Conservation (phyloP, 768 basidiomycete species). For the Phaeotremella skinneri region DNA sequence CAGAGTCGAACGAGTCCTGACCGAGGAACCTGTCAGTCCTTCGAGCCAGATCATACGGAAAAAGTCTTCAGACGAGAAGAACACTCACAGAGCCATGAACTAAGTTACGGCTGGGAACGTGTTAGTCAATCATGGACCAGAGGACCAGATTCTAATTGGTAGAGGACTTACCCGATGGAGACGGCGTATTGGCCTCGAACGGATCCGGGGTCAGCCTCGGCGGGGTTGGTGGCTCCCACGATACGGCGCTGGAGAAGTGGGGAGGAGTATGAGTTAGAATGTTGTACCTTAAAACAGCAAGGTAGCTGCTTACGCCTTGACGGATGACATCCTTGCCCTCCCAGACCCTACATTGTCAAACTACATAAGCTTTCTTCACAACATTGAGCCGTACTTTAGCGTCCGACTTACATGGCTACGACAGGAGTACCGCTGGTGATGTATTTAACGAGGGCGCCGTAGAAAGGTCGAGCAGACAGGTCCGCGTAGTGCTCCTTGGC, state of each 20-base stretch:
- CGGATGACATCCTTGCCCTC: constrained; percentile 48
- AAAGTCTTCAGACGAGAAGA: background rate
- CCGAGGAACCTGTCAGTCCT: constrained; percentile 5
- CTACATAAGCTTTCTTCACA: too few relatives aligned
- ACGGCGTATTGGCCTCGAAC: constrained; percentile 47
- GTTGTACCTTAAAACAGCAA: background rate
- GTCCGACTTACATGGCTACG: constrained; percentile 48
- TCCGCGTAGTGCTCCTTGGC: constrained; percentile 34
- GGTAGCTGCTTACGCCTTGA: constrained; percentile 37
- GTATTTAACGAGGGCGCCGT: constrained; percentile 45
- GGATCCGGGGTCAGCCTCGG: constrained; percentile 44
- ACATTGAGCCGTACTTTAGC: too few relatives aligned
- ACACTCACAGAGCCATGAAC: constrained; percentile 42
- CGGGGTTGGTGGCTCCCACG: constrained; percentile 47
- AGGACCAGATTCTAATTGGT: background rate
- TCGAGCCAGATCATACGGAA: background rate
- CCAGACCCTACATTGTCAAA: constrained; percentile 46
- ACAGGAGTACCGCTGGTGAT: constrained; percentile 48
- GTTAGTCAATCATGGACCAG: background rate
- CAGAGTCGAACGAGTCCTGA: constrained; percentile 46
- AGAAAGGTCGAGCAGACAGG: constrained; percentile 36
- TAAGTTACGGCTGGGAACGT: constrained; percentile 34
- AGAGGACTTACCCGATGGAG: constrained; percentile 35
- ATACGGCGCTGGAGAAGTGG: constrained; percentile 35
- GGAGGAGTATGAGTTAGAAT: background rate